Evolutionary conservation across 1,139 yeast genomes (phyloP).

Genomic region (Protomyces arabidopsidicola): DNA sequence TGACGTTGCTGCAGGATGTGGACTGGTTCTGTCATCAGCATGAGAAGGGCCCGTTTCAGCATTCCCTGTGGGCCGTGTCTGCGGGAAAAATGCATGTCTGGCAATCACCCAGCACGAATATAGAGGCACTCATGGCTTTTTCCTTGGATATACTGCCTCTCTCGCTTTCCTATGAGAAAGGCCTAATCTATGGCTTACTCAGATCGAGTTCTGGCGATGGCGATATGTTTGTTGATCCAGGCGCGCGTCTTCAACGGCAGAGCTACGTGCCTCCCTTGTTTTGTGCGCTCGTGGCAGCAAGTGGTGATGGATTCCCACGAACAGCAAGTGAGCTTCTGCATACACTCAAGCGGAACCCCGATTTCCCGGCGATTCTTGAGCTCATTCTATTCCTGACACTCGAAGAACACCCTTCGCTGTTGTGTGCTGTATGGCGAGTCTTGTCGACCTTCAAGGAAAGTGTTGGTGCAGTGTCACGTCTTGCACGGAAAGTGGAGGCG

Average conservation of each 20-base stretch:
- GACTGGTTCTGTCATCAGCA: conserved; percentile 7
- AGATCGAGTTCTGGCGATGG: not conserved
- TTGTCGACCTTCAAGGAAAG: not conserved
- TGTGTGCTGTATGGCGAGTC: conserved; percentile 29
- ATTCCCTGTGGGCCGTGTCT: conserved; percentile 1
- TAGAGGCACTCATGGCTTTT: not conserved
- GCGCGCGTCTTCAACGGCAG: not conserved
- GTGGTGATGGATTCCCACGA: not conserved
- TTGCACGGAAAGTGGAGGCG: conserved; percentile 62
- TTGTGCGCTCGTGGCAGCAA: not conserved
- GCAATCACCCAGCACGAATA: not conserved
- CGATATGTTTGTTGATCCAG: not conserved
- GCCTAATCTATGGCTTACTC: conserved; percentile 1
- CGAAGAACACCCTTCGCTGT: conserved; percentile 36
- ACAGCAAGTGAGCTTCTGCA: not conserved
- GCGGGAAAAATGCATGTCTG: not conserved
- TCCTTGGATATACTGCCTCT: conserved; percentile 8
- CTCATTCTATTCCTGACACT: conserved; percentile 44
- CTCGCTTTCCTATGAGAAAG: conserved; percentile 1
- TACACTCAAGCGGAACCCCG: conserved; percentile 30
- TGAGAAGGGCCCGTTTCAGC: conserved; percentile 1
- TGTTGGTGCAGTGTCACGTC: conserved; percentile 49
- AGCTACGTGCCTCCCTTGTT: not conserved
- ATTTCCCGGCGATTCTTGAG: conserved; percentile 50
- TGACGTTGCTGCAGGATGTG: not conserved